These are phyloP conservation scores for Pythium folliculosum DNA, from an alignment of 352 stramenopile genomes.

Conservation along the genomic window DNA sequence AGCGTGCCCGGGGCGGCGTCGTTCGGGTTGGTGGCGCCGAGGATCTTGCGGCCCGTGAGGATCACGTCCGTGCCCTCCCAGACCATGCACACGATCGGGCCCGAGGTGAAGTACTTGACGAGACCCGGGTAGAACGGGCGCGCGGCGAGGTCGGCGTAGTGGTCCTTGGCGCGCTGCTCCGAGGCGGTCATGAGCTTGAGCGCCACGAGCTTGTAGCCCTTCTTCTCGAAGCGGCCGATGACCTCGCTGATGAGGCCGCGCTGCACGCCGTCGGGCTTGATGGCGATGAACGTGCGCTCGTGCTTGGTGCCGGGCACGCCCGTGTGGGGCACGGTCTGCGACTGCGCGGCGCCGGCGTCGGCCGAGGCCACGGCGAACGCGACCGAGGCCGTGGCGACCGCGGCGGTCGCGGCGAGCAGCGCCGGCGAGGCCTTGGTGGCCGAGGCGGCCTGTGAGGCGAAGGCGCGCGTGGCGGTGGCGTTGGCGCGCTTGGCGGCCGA, in stretches of 20 bases:
- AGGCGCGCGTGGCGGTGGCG: conserved; percentile 38
- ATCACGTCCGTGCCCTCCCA: conserved; percentile 95
- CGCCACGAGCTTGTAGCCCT: conserved; percentile 95
- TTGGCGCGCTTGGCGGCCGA: conserved; percentile 58
- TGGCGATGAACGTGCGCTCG: conserved; percentile 95
- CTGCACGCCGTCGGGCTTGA: conserved; percentile 95
- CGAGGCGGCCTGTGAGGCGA: conserved; percentile 54
- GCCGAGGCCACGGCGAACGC: conserved; percentile 45
- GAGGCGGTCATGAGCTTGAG: conserved; percentile 95
- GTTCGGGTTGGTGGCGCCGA: conserved; percentile 95
- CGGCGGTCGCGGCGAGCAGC: conserved; percentile 38
- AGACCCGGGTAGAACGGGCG: conserved; percentile 93
- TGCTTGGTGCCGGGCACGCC: conserved; percentile 90
- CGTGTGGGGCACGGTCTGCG: conserved; percentile 47
- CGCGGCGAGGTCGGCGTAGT: conserved; percentile 93
- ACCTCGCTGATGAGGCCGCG: conserved; percentile 93
- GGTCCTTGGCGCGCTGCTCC: conserved; percentile 86
- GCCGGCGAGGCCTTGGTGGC: conserved; percentile 36
- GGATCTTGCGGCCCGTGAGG: conserved; percentile 93
- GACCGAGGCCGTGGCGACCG: conserved; percentile 48
- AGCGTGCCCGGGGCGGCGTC: conserved; percentile 93
- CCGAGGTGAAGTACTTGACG: conserved; percentile 91
- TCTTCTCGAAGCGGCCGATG: conserved; percentile 95
- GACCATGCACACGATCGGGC: conserved; percentile 96
- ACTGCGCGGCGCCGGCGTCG: conserved; percentile 48